phyloP scores from a whole-genome alignment of 164 flowering plant genomes.

The Berberis thunbergii region DNA sequence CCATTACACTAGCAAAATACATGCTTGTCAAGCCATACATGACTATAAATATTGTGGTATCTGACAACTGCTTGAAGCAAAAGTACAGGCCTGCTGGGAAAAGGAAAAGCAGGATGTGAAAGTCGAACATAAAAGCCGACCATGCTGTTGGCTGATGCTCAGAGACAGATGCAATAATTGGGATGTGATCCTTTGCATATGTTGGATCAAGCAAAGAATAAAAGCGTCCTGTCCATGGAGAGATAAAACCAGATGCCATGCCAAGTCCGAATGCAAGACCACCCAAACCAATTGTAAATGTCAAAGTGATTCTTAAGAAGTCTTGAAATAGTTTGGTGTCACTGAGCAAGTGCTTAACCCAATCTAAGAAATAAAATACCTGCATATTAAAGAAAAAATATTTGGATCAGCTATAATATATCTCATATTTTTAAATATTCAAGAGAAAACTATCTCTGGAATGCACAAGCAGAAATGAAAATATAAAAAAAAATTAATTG shows the following conservation, averaged over 20 bases:
- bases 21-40: slow-evolving; percentile 98
- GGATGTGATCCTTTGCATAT: slow-evolving; percentile 97
- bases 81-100: slow-evolving; percentile 97
- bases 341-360: slow-evolving; percentile 76
- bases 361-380: slow-evolving; percentile 90
- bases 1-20: slow-evolving; percentile 99
- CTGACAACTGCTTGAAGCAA: slow-evolving; percentile 94
- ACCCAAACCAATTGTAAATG: slow-evolving; percentile 60
- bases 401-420: not conserved
- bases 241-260: slow-evolving; percentile 91
- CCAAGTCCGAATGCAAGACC: slow-evolving; percentile 83
- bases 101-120: slow-evolving; percentile 83
- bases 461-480: no score
- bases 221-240: slow-evolving; percentile 99
- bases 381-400: slow-evolving; percentile 18
- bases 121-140: slow-evolving; percentile 99
- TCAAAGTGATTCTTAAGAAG: slow-evolving; percentile 81
- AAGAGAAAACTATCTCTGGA: not conserved
- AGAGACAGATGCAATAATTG: slow-evolving; percentile 97
- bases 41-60: slow-evolving; percentile 92
- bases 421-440: not conserved
- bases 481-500: no score
- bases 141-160: slow-evolving; percentile 99
- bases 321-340: slow-evolving; percentile 75
- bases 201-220: slow-evolving; percentile 97